Conservation (phyloP, 352 stramenopile genomes). For the Pythium diclinum region DNA sequence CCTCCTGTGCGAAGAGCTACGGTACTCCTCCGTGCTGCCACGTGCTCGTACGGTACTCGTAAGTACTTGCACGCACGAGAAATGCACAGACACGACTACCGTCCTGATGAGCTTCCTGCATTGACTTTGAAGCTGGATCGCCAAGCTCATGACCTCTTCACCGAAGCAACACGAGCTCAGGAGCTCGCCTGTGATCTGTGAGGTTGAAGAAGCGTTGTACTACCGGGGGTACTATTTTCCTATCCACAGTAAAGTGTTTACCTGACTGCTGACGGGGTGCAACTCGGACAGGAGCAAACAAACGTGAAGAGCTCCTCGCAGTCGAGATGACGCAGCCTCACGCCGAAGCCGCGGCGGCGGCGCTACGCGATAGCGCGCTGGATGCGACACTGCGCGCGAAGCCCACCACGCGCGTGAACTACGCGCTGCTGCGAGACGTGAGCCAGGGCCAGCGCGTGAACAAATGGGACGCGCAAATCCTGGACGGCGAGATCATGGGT, state of each 20-base stretch:
- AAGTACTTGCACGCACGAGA: too few relatives aligned
- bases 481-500: conserved; percentile 75
- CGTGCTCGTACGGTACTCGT: too few relatives aligned
- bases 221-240: conserved; percentile 13
- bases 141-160: too few relatives aligned
- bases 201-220: conserved; percentile 6
- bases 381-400: conserved; percentile 4
- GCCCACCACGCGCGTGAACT: conserved; percentile 33
- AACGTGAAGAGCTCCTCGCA: not conserved
- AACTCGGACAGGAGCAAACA: conserved; percentile 4
- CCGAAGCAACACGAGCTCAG: too few relatives aligned
- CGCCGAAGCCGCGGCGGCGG: conserved; percentile 26
- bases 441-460: conserved; percentile 64
- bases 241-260: conserved; percentile 19
- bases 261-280: conserved; percentile 4
- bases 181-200: not conserved
- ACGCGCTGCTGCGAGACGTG: conserved; percentile 41
- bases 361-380: conserved; percentile 35
- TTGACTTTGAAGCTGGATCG: too few relatives aligned
- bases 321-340: conserved; percentile 30
- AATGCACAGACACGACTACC: too few relatives aligned
- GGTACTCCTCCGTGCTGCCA: too few relatives aligned
- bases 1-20: too few relatives aligned
- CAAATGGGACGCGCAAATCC: conserved; percentile 79
- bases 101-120: too few relatives aligned